Base-by-base conservation (phyloP, 192 early-diverging fungal species). In the Paraglomus brasilianum region DNA sequence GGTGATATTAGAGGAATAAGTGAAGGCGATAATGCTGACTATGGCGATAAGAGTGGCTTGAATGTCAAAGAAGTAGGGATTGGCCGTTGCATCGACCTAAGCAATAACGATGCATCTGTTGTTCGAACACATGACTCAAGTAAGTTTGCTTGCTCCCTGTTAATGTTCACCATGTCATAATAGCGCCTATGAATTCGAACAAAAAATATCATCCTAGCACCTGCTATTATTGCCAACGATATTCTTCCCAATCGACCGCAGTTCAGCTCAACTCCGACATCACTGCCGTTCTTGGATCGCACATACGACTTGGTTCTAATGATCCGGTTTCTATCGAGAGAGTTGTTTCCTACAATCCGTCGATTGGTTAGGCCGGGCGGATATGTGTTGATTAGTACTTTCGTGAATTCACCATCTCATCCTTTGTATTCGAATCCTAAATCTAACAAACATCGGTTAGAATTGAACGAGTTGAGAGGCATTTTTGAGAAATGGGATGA, bases 371-470 rank as follows among this genome's bases (percentile, higher is more conserved):
- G 71, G 13, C 64, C 73, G 2, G 76, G 76, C 6, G 79, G 79
- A n/a, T 75, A 66, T 46, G 24, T 80, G 11, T 58, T 78, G 14
- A 52, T 80, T 11, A 78, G 76, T 19, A 77, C 77, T 43, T 80
- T 80, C 66, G 73, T 80, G 5, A 62, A 80, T 45, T 59, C 70
- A 38, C 44, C 36, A 15, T 41, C 22, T 1, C 55, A 70, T 60
- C 38, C 42, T 9, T 3, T 30, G 3, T 80, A 78, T 48, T 21
- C 66, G n/a, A 56, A 74, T 13, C 79, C 79, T 13, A 43, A 51
- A 19, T 39, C 47, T 51, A 36, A 62, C 42, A 56, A 57, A 5
- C 68, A 75, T 48, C 62, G 79, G 52, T 52, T 81, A n/a, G 21
- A 57, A 43, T 13, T 59, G 8, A 46, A 56, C 45, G 79, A 81